Evolutionary conservation across 1,284 basidiomycete species (phyloP).

Genomic region (Trametes sp.): DNA sequence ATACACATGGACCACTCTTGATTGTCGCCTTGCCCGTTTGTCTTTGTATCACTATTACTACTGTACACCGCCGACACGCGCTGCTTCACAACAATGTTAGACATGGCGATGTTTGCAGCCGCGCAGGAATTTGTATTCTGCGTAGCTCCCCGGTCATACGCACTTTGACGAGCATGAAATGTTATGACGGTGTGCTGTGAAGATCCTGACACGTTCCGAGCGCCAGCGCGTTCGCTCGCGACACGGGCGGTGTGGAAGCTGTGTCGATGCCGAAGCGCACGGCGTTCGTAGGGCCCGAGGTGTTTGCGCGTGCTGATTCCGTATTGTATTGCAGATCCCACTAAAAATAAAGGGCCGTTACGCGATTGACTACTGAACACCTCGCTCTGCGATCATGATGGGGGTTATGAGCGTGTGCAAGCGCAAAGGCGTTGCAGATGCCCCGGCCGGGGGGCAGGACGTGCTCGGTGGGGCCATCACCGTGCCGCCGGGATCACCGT

Average conservation of each 20-base stretch:
- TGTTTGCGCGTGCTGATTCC: neutral
- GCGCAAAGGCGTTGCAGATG: neutral
- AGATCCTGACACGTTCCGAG: neutral
- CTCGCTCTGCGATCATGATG: constrained; percentile 5
- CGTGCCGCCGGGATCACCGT: neutral
- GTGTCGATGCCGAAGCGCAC: neutral
- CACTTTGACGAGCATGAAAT: neutral
- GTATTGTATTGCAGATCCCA: neutral
- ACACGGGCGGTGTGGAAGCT: neutral
- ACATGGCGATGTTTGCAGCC: neutral
- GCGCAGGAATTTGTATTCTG: neutral
- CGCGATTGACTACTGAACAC: neutral
- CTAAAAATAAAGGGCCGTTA: neutral
- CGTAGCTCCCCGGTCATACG: too few species aligned
- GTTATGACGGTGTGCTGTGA: neutral
- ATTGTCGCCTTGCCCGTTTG: constrained; percentile 1
- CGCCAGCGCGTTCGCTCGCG: neutral
- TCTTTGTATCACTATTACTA: neutral
- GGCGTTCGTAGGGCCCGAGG: neutral
- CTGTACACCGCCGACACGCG: neutral
- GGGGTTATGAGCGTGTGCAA: too few species aligned
- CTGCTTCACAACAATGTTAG: neutral
- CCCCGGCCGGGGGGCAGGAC: neutral
- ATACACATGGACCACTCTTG: constrained; percentile 13
- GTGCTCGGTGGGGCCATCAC: neutral